Conservation (phyloP, 768 basidiomycete species). For the Lyophyllum semitale region DNA sequence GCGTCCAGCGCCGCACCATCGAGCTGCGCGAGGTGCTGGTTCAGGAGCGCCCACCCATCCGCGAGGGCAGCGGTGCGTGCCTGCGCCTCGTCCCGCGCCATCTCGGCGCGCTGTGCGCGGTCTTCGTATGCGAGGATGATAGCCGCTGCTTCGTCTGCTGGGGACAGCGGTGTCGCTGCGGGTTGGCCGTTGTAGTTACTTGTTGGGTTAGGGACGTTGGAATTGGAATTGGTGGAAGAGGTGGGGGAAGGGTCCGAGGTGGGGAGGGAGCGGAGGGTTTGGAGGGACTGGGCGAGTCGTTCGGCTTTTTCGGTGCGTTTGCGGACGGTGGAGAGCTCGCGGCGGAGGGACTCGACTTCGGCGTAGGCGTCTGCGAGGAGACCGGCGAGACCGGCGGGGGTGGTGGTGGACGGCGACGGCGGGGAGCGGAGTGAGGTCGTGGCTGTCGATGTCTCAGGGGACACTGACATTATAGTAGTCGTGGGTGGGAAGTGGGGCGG, state of each 20-base stretch:
- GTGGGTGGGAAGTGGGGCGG: background rate
- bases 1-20: slow-evolving; percentile 53
- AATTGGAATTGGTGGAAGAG: slow-evolving; percentile 12
- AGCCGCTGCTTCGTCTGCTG: slow-evolving; percentile 26
- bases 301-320: slow-evolving; percentile 60
- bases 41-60: slow-evolving; percentile 54
- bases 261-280: slow-evolving; percentile 11
- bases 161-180: background rate
- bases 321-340: slow-evolving; percentile 41
- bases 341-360: slow-evolving; percentile 52
- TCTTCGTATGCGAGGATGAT: slow-evolving; percentile 50
- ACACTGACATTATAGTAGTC: slow-evolving; percentile 9
- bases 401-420: background rate
- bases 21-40: slow-evolving; percentile 44
- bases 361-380: slow-evolving; percentile 56
- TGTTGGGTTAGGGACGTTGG: background rate
- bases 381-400: slow-evolving; percentile 51
- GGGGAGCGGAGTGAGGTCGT: background rate
- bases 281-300: slow-evolving; percentile 31
- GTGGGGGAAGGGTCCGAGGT: slow-evolving; percentile 15
- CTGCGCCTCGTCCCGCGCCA: slow-evolving; percentile 56
- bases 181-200: no score
- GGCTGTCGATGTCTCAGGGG: slow-evolving; percentile 2
- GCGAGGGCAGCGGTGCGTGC: slow-evolving; percentile 43
- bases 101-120: slow-evolving; percentile 51